Evolutionary conservation across 805 yeast species (phyloP).

Genomic region (Saccharomycopsis babjevae): DNA sequence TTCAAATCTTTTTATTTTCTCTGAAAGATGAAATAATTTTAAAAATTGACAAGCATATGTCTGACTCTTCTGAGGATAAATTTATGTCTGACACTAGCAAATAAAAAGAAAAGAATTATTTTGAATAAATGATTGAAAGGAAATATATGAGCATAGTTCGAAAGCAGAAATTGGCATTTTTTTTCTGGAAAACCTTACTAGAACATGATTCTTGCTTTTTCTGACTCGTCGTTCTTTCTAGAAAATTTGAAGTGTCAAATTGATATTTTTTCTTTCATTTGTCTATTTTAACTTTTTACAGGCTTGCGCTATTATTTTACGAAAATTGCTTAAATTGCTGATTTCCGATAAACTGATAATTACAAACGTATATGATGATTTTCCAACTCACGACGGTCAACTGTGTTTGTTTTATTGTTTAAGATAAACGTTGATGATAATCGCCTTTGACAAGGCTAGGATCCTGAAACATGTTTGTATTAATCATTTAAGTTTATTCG

Average conservation of each 20-base stretch:
- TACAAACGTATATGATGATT: constrained; percentile 41
- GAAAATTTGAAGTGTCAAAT: background rate
- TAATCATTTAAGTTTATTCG: background rate
- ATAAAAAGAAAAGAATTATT: constrained; percentile 1
- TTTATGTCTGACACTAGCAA: constrained; percentile 22
- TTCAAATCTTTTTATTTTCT: background rate
- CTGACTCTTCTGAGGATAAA: constrained; percentile 65
- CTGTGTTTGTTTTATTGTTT: constrained; percentile 44
- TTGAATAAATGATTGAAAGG: constrained; percentile 11
- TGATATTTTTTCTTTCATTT: background rate
- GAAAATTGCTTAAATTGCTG: background rate
- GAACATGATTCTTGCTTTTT: background rate
- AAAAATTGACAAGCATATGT: constrained; percentile 94
- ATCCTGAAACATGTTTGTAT: constrained; percentile 16
- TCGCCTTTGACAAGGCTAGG: constrained; percentile 86
- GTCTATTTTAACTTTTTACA: background rate
- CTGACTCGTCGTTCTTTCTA: background rate
- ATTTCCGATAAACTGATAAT: background rate
- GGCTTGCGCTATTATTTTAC: background rate
- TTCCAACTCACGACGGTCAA: constrained; percentile 66
- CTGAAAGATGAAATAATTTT: constrained; percentile 38
- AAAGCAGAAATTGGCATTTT: background rate
- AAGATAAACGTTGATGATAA: constrained; percentile 54
- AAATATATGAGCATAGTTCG: constrained; percentile 19
- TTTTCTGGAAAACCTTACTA: background rate